Evolutionary conservation across 176 grass and related monocot species (phyloP), one percentile per base, ranked within the genome.

Genomic region (Tuctoria greenei): DNA sequence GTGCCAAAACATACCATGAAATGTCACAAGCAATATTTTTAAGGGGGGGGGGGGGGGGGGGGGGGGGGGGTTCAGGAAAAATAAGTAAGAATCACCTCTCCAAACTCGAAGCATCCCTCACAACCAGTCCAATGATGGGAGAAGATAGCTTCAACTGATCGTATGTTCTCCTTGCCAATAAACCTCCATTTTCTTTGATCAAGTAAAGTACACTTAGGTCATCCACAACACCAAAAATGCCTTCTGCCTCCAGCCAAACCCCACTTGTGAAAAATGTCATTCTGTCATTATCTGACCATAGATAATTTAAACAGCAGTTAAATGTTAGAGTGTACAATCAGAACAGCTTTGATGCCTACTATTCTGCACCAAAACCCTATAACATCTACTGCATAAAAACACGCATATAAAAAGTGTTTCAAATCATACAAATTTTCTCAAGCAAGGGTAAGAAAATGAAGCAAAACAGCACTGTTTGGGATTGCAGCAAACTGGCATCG

Each of bases 241-340:
- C 95, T 78, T 89, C 72, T 72, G 80, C 45, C 79, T 98, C 91
- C 72, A 93, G 67, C 91, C 95, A 98, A 76, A 58, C 82, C 86
- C 95, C 95, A 79, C 68, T 86, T 54, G 81, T 80, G 80, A 93
- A 98, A 73, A 78, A 73, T 15, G 69, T 12, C 59, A 68, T 79
- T 86, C 72, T 82, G 77, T 92, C 91, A 87, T 87, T 85, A 84
- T 84, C 95, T 93, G 88, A 86, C 59, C 36, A 85, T n/a, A 87
- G 74, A 85, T 20, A 86, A 86, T 50, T 72, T 58, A 18, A 81
- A 52, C 54, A 67, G 39, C 63, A 8, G 42, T 82, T 59, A 56
- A 52, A 38, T 8, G 36, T 82, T 58, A 62, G 45, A 27, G 42
- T 54, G 43, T 60, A 67, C 20, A 24, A 68, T 77, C 50, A 68